Evolutionary conservation across 495 filamentous ascomycete genomes (phyloP).

Genomic region (Choiromyces venosus): DNA sequence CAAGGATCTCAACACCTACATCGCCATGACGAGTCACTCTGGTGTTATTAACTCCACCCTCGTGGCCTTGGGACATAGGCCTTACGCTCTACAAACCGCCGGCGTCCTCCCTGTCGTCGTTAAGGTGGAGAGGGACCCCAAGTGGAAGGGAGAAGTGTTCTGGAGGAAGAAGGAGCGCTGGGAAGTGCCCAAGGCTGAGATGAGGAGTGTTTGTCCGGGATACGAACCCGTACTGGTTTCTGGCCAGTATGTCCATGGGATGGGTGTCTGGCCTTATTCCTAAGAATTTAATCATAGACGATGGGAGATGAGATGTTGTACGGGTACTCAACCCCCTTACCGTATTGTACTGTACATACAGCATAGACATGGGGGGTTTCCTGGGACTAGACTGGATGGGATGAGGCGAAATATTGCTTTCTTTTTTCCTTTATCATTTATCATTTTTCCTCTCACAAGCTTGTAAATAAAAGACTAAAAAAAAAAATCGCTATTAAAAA

Average conservation of each 20-base stretch:
- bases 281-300: background rate
- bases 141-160: slow-evolving; percentile 23
- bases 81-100: slow-evolving; percentile 30
- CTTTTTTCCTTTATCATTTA: background rate
- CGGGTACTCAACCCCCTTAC: background rate
- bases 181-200: background rate
- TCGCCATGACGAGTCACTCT: slow-evolving; percentile 33
- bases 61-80: slow-evolving; percentile 29
- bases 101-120: slow-evolving; percentile 35
- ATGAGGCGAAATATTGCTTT: background rate
- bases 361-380: background rate
- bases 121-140: slow-evolving; percentile 20
- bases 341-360: background rate
- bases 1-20: slow-evolving; percentile 25
- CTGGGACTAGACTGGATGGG: background rate
- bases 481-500: background rate
- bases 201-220: slow-evolving; percentile 23
- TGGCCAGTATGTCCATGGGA: slow-evolving; percentile 25
- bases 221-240: slow-evolving; percentile 25
- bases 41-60: slow-evolving; percentile 38
- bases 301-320: background rate
- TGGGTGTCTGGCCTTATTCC: slow-evolving; percentile 33
- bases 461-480: background rate
- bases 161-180: slow-evolving; percentile 10
- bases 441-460: background rate